phyloP scores from a whole-genome alignment of 108 stramenopile species.

The Conticribra guillardii region DNA sequence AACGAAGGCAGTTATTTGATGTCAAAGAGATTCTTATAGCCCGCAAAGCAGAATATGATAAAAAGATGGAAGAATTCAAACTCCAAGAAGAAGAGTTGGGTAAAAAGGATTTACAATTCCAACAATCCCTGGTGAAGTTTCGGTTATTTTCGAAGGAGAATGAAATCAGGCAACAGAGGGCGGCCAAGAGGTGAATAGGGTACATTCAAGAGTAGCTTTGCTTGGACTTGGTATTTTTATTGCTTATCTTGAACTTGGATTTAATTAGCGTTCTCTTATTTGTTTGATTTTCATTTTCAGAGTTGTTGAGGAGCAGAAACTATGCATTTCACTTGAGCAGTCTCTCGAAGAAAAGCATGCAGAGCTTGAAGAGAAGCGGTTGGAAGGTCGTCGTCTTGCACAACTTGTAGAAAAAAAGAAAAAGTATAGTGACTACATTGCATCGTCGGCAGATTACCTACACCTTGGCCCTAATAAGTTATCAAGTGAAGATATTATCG shows the following conservation, averaged over 20 bases:
- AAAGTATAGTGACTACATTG: constrained; percentile 16
- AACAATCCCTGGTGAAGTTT: constrained; percentile 22
- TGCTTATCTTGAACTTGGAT: neutral
- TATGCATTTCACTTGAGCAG: constrained; percentile 2
- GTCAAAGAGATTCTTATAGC: constrained; percentile 16
- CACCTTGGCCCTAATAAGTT: neutral
- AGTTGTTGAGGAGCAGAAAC: constrained; percentile 27
- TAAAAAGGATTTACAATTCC: constrained; percentile 23
- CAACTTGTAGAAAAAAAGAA: constrained; percentile 7
- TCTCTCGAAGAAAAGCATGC: neutral
- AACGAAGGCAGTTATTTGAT: constrained; percentile 42
- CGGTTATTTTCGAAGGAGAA: constrained; percentile 13
- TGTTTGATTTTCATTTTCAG: constrained; percentile 2
- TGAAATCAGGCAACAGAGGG: constrained; percentile 11
- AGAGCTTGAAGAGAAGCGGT: constrained; percentile 15
- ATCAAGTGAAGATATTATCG: constrained; percentile 7
- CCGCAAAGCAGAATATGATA: constrained; percentile 16
- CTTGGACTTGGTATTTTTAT: neutral
- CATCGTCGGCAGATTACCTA: neutral
- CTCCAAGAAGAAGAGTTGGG: constrained; percentile 18
- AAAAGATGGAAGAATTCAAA: neutral
- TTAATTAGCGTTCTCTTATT: neutral
- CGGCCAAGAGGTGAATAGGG: constrained; percentile 26
- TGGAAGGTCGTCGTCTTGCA: constrained; percentile 1
- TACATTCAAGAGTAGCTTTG: neutral